phyloP scores from a whole-genome alignment of 805 yeast species.

The Kazachstania psychrophila region DNA sequence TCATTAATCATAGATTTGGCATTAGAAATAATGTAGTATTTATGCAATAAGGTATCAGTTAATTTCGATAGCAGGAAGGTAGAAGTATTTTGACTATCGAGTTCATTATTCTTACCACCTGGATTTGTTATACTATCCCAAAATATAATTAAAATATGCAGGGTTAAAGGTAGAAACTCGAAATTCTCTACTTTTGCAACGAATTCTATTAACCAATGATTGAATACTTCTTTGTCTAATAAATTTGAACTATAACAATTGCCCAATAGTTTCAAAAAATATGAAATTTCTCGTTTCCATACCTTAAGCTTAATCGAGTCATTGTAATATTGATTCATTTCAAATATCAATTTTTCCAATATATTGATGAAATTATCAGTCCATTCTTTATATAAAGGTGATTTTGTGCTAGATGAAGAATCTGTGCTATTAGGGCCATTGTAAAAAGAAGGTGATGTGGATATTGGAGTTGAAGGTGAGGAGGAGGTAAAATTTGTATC shows the following conservation, averaged over 20 bases:
- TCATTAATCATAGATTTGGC: conserved; percentile 30
- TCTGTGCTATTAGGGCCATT: too few relatives aligned
- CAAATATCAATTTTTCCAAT: conserved; percentile 28
- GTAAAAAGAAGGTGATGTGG: too few relatives aligned
- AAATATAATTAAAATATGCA: conserved; percentile 51
- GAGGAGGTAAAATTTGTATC: too few relatives aligned
- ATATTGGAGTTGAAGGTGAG: too few relatives aligned
- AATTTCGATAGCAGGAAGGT: conserved; percentile 50
- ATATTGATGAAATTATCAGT: conserved; percentile 68
- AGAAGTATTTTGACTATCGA: background rate
- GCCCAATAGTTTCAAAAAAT: conserved; percentile 49
- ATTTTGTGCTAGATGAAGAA: conserved; percentile 8
- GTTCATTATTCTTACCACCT: conserved; percentile 7
- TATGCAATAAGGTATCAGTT: conserved; percentile 49
- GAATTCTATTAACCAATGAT: conserved; percentile 53
- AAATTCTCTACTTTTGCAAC: conserved; percentile 34
- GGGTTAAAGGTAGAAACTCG: conserved; percentile 37
- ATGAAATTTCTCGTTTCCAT: conserved; percentile 46
- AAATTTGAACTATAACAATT: conserved; percentile 62
- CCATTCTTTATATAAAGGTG: conserved; percentile 80
- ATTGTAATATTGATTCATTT: conserved; percentile 24
- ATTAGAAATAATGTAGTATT: conserved; percentile 33
- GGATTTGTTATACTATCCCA: conserved; percentile 56
- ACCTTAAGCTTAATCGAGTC: conserved; percentile 21
- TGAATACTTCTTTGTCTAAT: conserved; percentile 51